Base-by-base conservation (phyloP, 805 yeast genomes). In the Wickerhamiella brachini region DNA sequence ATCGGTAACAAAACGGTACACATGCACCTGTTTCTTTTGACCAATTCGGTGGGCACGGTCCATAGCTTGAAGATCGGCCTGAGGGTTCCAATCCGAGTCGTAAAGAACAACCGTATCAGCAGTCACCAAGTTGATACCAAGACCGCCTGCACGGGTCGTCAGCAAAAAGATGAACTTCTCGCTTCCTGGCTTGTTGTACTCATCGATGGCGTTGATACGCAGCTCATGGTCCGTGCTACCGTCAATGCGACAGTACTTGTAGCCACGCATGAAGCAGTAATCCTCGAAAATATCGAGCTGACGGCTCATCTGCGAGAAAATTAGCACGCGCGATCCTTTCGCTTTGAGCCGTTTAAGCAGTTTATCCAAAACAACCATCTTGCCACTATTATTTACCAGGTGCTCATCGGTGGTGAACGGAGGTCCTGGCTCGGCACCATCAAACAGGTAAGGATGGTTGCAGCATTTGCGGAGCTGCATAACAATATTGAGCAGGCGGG, bases 361-460 rank as follows among this genome's bases (percentile, higher is more conserved):
- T 61, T 86, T 86, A 64, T 89, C 97, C 51, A 89, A 69, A 37
- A 90, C 85, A 50, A 85, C 75, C 89, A 89, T 85, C 65, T 89
- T 89, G 29, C 95, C 96, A 6, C 95, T 76, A 64, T 90, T 90
- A 70, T 60, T 81, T n/a, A 89, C 81, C 56, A 90, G 73, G 68
- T 90, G 97, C 65, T 89, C 97, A 66, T 88, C 97, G 0, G 95
- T 90, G 1, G 97, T 90, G 62, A 74, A 90, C 1, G 97, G 97
- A 1, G 97, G 97, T 9, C 97, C 97, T 0, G 97, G 97, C 66
- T 89, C 97, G 1, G 97, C 98, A n/a, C 98, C 97, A 65, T 90
- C 97, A 62, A 93, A 93, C 50, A 90, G 70, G 66, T 93, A 90
- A 0, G 97, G 97, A 68, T 93, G 98, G 64, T 93, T 90, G 65